A percentile compares a stretch with the other conserved stretches of the same genome.
These are phyloP conservation scores for Coniochaeta hoffmannii DNA, from an alignment of 2,329 filamentous ascomycete species.

Conservation along the genomic window DNA sequence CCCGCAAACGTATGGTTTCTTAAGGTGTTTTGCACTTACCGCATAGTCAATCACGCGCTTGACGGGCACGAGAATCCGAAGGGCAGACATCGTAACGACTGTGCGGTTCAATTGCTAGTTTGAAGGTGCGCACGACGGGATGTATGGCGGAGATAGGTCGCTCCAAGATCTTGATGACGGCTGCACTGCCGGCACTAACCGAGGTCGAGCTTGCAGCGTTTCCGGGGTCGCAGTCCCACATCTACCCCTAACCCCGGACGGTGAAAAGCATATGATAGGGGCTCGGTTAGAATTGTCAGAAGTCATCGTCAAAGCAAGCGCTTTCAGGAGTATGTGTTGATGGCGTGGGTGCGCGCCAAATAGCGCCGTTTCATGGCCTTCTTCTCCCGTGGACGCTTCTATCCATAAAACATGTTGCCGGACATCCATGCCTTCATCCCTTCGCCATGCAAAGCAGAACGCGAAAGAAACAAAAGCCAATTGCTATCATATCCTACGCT, in stretches of 20 bases:
- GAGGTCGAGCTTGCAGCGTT: not conserved
- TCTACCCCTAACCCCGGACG: not conserved
- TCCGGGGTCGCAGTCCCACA: not conserved
- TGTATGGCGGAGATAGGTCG: not conserved
- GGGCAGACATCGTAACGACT: conserved; percentile 43
- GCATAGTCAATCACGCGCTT: conserved; percentile 86
- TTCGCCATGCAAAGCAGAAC: not conserved
- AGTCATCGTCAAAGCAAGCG: no score
- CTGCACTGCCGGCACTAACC: not conserved
- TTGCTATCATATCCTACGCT: not conserved
- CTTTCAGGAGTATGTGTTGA: no score
- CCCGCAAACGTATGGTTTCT: conserved; percentile 1
- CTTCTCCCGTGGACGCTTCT: not conserved
- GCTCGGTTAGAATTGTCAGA: no score
- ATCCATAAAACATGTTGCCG: not conserved
- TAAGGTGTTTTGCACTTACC: conserved; percentile 38
- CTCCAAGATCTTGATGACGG: not conserved
- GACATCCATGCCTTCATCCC: not conserved
- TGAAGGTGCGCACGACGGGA: not conserved
- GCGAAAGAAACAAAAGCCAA: not conserved
- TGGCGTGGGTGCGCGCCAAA: no score
- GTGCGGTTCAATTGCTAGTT: not conserved
- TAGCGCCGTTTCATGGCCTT: not conserved
- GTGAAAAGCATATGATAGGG: not conserved
- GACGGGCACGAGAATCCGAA: conserved; percentile 72